A percentile compares a stretch with the other conserved stretches of the same genome.
Evolutionary conservation across 225 moss, liverwort and hornwort species (phyloP).

Genomic region (Polytrichum formosum): DNA sequence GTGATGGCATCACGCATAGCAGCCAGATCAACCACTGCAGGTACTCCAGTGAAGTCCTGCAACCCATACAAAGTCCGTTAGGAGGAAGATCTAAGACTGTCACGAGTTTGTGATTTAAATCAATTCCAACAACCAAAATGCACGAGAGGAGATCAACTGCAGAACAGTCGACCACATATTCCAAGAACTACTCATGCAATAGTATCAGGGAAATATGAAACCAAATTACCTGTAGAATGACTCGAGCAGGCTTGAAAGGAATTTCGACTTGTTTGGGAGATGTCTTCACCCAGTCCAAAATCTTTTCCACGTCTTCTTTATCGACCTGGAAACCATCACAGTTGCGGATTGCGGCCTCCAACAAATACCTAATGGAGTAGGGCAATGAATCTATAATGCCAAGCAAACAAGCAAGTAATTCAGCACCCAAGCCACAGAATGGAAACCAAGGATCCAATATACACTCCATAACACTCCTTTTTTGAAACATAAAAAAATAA

Average conservation of each 20-base stretch:
- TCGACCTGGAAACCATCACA: conserved; percentile 78
- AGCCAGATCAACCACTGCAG: conserved; percentile 91
- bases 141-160: too few species aligned
- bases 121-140: too few species aligned
- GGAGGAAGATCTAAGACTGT: too few species aligned
- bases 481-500: too few species aligned
- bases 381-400: conserved; percentile 65
- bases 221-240: conserved; percentile 68
- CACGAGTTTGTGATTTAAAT: too few species aligned
- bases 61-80: too few species aligned
- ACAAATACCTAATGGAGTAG: conserved; percentile 73
- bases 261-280: conserved; percentile 87
- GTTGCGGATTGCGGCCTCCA: conserved; percentile 84
- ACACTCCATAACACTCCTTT: too few species aligned
- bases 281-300: conserved; percentile 87
- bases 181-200: too few species aligned
- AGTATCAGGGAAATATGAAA: not conserved
- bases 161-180: too few species aligned
- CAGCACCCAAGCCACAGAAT: not conserved
- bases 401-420: conserved; percentile 1
- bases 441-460: not conserved
- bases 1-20: conserved; percentile 95
- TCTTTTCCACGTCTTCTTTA: conserved; percentile 79
- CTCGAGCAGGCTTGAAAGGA: conserved; percentile 92
- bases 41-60: conserved; percentile 95